Evolutionary conservation across 2,329 filamentous ascomycete genomes (phyloP), one percentile per base, ranked within the genome.

Genomic region (Acrocalymma vagum): DNA sequence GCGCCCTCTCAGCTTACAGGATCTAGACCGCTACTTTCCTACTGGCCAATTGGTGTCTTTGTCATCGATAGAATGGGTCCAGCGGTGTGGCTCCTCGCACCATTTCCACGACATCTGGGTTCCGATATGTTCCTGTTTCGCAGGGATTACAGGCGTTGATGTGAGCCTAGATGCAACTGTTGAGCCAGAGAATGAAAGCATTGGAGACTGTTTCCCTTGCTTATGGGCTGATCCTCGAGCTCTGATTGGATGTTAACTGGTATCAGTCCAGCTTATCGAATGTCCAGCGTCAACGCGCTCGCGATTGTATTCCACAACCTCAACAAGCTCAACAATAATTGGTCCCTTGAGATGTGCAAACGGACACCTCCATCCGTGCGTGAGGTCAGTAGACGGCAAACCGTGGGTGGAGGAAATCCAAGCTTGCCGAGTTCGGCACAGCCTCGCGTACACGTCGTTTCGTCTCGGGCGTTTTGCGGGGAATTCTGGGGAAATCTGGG

Each of bases 11-110:
- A 38, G 26, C 29, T 44, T 23, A 35, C 16, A 17, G 13, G 13
- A 29, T 22, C 11, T 37, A 36, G 42, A 37, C 32, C 42, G 27
- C 31, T 32, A 22, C 16, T 13, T 42, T 36, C 22, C 36, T n/a
- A 45, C 31, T 40, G 31, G 36, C 16, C 32, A 39, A 28, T 26
- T 24, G 17, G 18, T 32, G 14, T 23, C 26, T 38, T 22, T 16
- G 21, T 14, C 32, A 37, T 7, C 29, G 21, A 16, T 21, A 22
- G 14, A 31, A 31, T 4, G n/a, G 13, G 11, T 21, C 11, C 35
- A 32, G 15, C 7, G 6, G 14, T 5, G 13, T 6, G 35, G 17
- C 11, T 5, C 16, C 25, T 29, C 13, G 20, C 14, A 23, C 6
- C 5, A 29, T 6, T 25, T n/a, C 8, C 9, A 8, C 8, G 17